Evolutionary conservation across 768 basidiomycete species (phyloP).

Genomic region (Lactarius tabidus): DNA sequence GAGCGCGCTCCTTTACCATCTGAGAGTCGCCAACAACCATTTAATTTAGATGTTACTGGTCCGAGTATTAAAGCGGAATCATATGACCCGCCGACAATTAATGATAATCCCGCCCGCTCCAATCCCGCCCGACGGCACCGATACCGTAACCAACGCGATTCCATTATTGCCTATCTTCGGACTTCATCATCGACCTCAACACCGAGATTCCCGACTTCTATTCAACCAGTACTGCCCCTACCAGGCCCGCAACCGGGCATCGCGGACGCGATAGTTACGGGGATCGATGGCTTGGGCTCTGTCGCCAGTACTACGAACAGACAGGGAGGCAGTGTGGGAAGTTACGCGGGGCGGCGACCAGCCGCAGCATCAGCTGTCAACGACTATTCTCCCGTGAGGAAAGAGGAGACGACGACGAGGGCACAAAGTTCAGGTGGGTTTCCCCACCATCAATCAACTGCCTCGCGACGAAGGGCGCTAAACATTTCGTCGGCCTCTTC

Average conservation of each 20-base stretch:
- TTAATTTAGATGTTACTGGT: background rate
- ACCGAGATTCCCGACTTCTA: conserved; percentile 5
- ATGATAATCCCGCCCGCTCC: conserved; percentile 1
- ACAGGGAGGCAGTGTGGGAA: background rate
- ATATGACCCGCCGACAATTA: background rate
- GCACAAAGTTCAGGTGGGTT: background rate
- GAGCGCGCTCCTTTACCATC: background rate
- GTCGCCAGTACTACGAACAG: background rate
- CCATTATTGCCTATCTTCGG: conserved; percentile 46
- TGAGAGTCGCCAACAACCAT: conserved; percentile 1
- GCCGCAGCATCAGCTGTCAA: conserved; percentile 2
- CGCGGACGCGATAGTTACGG: conserved; percentile 1
- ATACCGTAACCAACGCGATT: conserved; percentile 43
- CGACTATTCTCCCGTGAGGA: conserved; percentile 9
- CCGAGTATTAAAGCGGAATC: conserved; percentile 5
- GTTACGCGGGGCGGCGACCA: conserved; percentile 3
- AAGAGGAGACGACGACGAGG: conserved; percentile 2
- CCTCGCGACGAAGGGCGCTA: conserved; percentile 14
- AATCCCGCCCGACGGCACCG: conserved; percentile 31
- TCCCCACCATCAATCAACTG: conserved; percentile 24
- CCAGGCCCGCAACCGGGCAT: conserved; percentile 2
- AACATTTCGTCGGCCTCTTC: background rate
- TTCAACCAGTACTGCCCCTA: background rate
- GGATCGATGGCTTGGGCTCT: background rate
- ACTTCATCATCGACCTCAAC: conserved; percentile 7